These are phyloP conservation scores for Chlamydomonas sp. DNA, from an alignment of 139 green algal species.

Conservation along the genomic window DNA sequence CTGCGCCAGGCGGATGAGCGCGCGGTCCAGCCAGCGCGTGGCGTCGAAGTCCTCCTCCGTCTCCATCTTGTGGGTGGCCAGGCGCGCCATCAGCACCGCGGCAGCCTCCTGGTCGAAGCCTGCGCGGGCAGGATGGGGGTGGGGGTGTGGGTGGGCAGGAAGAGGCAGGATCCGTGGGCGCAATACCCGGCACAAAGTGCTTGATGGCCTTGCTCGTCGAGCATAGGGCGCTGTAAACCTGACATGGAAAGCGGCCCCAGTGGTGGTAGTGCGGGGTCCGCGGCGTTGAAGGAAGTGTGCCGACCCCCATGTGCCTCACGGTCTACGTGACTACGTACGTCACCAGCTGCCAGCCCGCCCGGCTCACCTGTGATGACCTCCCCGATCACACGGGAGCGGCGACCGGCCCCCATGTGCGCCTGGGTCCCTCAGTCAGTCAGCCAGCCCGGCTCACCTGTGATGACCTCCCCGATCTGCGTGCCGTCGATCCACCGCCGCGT, in stretches of 20 bases:
- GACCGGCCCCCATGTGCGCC: not conserved
- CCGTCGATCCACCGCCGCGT: constrained; percentile 87
- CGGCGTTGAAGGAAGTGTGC: no score
- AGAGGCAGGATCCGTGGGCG: no score
- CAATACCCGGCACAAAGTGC: no score
- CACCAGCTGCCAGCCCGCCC: no score
- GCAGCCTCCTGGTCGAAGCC: constrained; percentile 98
- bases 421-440: not conserved
- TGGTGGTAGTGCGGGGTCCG: no score
- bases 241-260: no score
- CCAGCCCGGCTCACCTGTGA: constrained; percentile 58
- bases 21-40: constrained; percentile 93
- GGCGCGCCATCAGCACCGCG: constrained; percentile 88
- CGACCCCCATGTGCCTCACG: not conserved
- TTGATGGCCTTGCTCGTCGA: no score
- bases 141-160: no score
- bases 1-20: constrained; percentile 79
- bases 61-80: constrained; percentile 91
- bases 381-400: constrained; percentile 30
- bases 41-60: constrained; percentile 97
- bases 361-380: constrained; percentile 79
- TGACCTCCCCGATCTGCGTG: constrained; percentile 75
- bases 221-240: no score
- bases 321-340: not conserved
- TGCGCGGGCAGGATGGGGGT: constrained; percentile 6